Conservation (phyloP, 208 protist species). For the Trypanosoma boissoni region DNA sequence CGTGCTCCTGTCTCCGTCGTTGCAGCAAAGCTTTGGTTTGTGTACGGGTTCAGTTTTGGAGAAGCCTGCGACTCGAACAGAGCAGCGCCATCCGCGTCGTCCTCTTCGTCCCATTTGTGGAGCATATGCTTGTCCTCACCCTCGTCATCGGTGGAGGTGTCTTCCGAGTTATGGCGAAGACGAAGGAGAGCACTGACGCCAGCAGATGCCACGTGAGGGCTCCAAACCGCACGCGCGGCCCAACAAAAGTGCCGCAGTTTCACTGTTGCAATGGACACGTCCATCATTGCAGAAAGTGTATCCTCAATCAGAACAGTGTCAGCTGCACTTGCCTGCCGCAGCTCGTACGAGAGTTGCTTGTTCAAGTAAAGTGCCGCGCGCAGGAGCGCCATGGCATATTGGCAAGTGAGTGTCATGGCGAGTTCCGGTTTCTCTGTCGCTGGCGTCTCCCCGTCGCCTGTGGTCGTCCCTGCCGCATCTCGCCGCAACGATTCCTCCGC, state of each 20-base stretch:
- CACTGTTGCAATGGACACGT: conserved; percentile 67
- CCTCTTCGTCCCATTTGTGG: conserved; percentile 6
- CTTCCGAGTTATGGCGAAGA: conserved; percentile 50
- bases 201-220: conserved; percentile 34
- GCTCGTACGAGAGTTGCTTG: conserved; percentile 58
- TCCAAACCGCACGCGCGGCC: conserved; percentile 14
- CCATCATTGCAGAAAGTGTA: conserved; percentile 87
- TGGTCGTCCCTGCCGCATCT: too few relatives aligned
- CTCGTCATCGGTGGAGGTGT: neutral
- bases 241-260: conserved; percentile 78
- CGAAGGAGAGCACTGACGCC: conserved; percentile 28
- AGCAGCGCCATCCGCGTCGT: neutral
- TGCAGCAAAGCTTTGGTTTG: neutral
- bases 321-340: conserved; percentile 48
- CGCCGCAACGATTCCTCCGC: too few relatives aligned
- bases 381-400: conserved; percentile 63
- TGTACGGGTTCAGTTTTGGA: neutral
- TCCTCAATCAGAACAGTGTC: conserved; percentile 88
- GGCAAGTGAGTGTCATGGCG: conserved; percentile 49
- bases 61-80: neutral
- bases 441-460: too few relatives aligned
- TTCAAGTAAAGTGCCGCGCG: conserved; percentile 66
- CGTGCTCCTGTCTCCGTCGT: neutral
- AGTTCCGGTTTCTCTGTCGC: neutral
- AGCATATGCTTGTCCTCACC: neutral